These are phyloP conservation scores for Scalesia atractyloides DNA, from an alignment of 129 eudicot species.

Conservation along the genomic window DNA sequence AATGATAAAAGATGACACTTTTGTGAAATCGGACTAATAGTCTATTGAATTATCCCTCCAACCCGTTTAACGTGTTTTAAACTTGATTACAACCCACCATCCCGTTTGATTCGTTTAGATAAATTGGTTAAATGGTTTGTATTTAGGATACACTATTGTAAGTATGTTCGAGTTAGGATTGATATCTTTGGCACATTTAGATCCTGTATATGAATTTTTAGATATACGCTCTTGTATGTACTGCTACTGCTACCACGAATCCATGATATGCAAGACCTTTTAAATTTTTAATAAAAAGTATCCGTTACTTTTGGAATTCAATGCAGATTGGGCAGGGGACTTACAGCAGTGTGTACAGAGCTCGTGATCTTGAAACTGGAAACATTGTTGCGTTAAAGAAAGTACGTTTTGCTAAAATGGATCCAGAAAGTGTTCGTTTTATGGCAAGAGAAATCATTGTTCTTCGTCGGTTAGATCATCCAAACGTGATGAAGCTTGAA, in stretches of 20 bases:
- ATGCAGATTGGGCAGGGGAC: constrained; percentile 90
- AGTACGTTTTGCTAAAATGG: constrained; percentile 73
- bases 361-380: constrained; percentile 77
- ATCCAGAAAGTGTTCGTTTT: constrained; percentile 81
- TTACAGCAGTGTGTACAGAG: constrained; percentile 79
- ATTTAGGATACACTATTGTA: neutral
- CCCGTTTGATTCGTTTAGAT: too few species aligned
- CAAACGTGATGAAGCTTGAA: constrained; percentile 85
- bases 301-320: constrained; percentile 3
- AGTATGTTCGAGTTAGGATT: too few species aligned
- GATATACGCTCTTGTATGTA: neutral
- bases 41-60: neutral
- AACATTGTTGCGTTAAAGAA: constrained; percentile 74
- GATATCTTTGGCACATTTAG: neutral
- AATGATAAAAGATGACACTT: neutral
- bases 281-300: neutral
- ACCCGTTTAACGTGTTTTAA: too few species aligned
- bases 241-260: too few species aligned
- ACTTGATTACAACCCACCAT: too few species aligned
- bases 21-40: neutral
- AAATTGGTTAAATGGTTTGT: neutral
- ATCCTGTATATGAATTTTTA: neutral
- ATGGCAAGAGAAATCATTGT: constrained; percentile 84
- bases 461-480: constrained; percentile 76
- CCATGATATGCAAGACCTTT: neutral